Conservation (phyloP, 257 asterid species). For the Nicotiana otophora region DNA sequence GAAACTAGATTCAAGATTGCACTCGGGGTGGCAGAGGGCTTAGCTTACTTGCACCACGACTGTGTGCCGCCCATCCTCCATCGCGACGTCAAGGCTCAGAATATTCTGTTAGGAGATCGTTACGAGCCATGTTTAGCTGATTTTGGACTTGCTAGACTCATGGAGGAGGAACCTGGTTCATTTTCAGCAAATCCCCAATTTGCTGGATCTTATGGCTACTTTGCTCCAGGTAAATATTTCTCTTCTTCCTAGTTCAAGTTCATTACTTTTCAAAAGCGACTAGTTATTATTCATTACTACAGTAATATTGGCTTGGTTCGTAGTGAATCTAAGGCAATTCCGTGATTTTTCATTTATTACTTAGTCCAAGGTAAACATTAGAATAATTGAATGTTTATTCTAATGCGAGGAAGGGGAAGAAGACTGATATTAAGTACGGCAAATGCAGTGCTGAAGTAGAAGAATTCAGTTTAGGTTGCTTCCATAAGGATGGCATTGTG, state of each 20-base stretch:
- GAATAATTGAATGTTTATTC: not conserved
- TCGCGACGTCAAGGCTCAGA: constrained; percentile 62
- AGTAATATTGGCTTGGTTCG: not conserved
- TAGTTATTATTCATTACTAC: not conserved
- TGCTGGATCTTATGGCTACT: constrained; percentile 88
- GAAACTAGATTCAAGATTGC: constrained; percentile 64
- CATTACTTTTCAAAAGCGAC: not conserved
- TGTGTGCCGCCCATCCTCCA: constrained; percentile 76
- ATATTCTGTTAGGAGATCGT: constrained; percentile 54
- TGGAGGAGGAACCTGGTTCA: constrained; percentile 46
- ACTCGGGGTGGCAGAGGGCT: constrained; percentile 72
- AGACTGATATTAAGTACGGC: not conserved
- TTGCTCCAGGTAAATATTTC: constrained; percentile 68
- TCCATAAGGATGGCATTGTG: constrained; percentile 7
- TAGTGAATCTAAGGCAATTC: not conserved
- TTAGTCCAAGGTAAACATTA: not conserved
- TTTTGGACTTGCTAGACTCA: constrained; percentile 75
- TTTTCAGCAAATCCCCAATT: constrained; percentile 52
- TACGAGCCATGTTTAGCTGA: constrained; percentile 74
- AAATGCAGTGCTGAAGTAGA: not conserved
- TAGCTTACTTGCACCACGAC: constrained; percentile 74
- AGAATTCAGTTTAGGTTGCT: not conserved
- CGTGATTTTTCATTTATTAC: not conserved
- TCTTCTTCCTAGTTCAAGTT: not conserved
- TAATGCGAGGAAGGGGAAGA: not conserved